Evolutionary conservation across 371 early-diverging fungal genomes (phyloP).

Genomic region (Zychaea mexicana): DNA sequence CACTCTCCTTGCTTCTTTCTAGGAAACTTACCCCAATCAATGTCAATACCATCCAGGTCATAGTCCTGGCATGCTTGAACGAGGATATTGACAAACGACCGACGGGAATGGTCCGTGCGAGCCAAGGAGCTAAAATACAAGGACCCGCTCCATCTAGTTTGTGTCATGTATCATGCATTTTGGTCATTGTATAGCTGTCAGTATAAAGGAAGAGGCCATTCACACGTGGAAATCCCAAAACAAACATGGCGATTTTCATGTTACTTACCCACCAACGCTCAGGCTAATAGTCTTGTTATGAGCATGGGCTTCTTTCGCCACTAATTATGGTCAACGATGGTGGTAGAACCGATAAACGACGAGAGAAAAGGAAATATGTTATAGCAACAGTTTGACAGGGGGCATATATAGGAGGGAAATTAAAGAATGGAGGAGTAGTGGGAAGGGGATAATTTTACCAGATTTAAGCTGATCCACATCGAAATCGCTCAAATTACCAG

Average conservation of each 20-base stretch:
- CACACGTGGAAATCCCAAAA: background rate
- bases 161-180: too few species aligned
- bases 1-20: background rate
- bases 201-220: too few species aligned
- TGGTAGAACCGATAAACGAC: background rate
- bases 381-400: background rate
- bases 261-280: slow-evolving; percentile 40
- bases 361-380: too few species aligned
- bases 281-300: slow-evolving; percentile 34
- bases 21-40: slow-evolving; percentile 52
- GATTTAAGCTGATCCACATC: slow-evolving; percentile 13
- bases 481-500: slow-evolving; percentile 24
- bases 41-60: slow-evolving; percentile 60
- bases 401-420: too few species aligned
- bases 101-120: slow-evolving; percentile 3
- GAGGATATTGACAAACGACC: slow-evolving; percentile 26
- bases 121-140: slow-evolving; percentile 33
- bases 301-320: slow-evolving; percentile 35
- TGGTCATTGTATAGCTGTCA: background rate
- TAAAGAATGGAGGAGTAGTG: background rate
- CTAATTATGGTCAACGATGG: slow-evolving; percentile 2
- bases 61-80: slow-evolving; percentile 34
- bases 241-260: background rate
- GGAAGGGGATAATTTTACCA: background rate
- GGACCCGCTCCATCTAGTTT: slow-evolving; percentile 50